phyloP scores from a whole-genome alignment of 2,329 filamentous ascomycete genomes.

The Dactylellina cionopaga region DNA sequence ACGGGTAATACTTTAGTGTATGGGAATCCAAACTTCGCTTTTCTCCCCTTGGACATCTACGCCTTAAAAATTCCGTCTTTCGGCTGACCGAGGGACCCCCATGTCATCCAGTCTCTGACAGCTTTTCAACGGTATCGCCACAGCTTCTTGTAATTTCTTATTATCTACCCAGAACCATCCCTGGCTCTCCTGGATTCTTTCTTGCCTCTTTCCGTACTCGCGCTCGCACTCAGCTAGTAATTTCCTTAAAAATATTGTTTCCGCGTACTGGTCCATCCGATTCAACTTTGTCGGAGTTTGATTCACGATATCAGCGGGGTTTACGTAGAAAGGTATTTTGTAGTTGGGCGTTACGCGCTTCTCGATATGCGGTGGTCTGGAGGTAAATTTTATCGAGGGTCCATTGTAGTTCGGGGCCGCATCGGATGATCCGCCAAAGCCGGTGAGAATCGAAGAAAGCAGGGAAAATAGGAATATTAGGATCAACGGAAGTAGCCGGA shows the following conservation, averaged over 20 bases:
- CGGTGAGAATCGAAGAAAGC: conserved; percentile 78
- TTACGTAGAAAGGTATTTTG: conserved; percentile 83
- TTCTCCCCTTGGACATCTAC: neutral
- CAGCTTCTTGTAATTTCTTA: conserved; percentile 78
- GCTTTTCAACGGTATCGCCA: conserved; percentile 65
- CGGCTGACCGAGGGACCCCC: conserved; percentile 52
- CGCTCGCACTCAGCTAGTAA: conserved; percentile 77
- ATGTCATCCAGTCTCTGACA: conserved; percentile 67
- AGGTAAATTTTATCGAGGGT: conserved; percentile 80
- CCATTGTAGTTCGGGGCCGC: conserved; percentile 65
- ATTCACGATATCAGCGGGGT: conserved; percentile 78
- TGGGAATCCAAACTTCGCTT: conserved; percentile 20
- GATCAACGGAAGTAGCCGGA: conserved; percentile 85
- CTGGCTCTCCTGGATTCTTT: conserved; percentile 78
- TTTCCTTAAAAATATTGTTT: conserved; percentile 74
- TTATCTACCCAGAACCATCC: conserved; percentile 88
- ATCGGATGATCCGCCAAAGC: conserved; percentile 58
- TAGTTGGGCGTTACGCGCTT: conserved; percentile 76
- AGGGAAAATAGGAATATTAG: conserved; percentile 88
- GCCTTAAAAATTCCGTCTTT: conserved; percentile 11
- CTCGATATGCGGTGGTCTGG: conserved; percentile 75
- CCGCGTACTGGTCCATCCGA: conserved; percentile 80
- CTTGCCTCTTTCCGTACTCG: conserved; percentile 73
- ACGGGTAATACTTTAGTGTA: conserved; percentile 23
- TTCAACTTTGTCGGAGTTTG: conserved; percentile 75